Evolutionary conservation across 108 stramenopile genomes (phyloP), one percentile per base, ranked within the genome.

Genomic region (Pseudonitzschia multiseries): DNA sequence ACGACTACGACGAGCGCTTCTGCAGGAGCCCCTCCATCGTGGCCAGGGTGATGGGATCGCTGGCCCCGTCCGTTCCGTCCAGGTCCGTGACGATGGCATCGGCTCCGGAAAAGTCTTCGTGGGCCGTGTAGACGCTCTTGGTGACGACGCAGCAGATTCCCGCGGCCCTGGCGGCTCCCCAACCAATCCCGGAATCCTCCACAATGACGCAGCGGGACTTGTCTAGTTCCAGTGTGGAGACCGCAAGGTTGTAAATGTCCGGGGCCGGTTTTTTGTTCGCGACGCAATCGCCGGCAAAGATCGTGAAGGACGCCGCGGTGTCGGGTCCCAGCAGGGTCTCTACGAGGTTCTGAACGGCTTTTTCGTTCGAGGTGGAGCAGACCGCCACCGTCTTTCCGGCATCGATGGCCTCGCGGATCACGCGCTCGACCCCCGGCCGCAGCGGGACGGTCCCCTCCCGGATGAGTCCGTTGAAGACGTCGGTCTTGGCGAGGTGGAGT

Each of bases 281-380:
- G 22, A 97, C 97, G 83, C 96, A 91, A 68, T 98, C 97, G 9
- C 97, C 97, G 0, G 97, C 97, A 81, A 94, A 98, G 42, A 98
- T 94, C 59, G 79, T 76, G 65, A 98, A 89, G 44, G 84, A 79
- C 2, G 79, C 42, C 0, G 81, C 81, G 1, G 96, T 84, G 21
- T 94, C 89, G 33, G 70, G 60, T 32, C 97, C 97, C 90, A 98
- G 93, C 6, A 98, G 80, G 36, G 91, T 92, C 0, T 60, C 50
- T 20, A 96, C 94, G 9, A 98, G 66, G 70, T 95, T 98, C 3
- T 76, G 57, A 0, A 98, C 97, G 0, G 96, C 97, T 77, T 84
- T 86, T 84, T 98, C 97, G 42, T 85, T 95, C 18, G 89, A 91
- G 1, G 97, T 98, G 2, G 90, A 92, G 77, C 97, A 98, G 17